Base-by-base conservation (phyloP, 345 rosid genomes). In the Garcia nutans region DNA sequence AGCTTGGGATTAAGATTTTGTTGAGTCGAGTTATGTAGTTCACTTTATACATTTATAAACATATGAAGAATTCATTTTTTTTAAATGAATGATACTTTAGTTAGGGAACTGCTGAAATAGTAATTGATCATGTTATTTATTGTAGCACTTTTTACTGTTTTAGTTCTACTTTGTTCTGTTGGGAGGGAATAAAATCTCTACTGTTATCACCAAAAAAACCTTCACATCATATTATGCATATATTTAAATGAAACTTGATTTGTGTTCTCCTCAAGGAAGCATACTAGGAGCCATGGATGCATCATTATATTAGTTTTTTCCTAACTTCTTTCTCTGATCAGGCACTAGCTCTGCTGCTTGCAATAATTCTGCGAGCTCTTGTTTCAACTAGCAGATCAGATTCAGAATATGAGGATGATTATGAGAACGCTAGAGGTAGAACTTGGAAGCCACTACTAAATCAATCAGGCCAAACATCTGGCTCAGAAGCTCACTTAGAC, bases 351-450 rank as follows among this genome's bases (percentile, higher is more conserved):
- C 70, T 95, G 73, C 84, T 95, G 68, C 75, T 95, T 55, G 89
- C 97, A 64, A 82, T 95, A 73, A 72, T 90, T 78, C 85, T 95
- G 73, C 87, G 97, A 82, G 90, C 88, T 72, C 83, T 93, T 90
- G 83, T 90, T 81, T 84, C 96, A 57, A 78, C 86, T 71, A 78
- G 76, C 52, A 85, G 80, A 69, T 58, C 80, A 64, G 84, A 87
- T 66, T 56, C 78, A 65, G 93, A 81, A 50, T 80, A 50, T 20
- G 97, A 90, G 68, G 93, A 91, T 73, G 91, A 89, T 72, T 88
- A 61, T 78, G 97, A 88, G 79, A 85, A 72, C 82, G 83, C 16
- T 24, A 82, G 92, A 79, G 84, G 84, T 76, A 90, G 89, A 83
- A 72, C 88, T 68, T 26, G 89, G 85, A 93, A 90, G 69, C 97